phyloP scores from a whole-genome alignment of 106 monocot species.

The Allium fistulosum region DNA sequence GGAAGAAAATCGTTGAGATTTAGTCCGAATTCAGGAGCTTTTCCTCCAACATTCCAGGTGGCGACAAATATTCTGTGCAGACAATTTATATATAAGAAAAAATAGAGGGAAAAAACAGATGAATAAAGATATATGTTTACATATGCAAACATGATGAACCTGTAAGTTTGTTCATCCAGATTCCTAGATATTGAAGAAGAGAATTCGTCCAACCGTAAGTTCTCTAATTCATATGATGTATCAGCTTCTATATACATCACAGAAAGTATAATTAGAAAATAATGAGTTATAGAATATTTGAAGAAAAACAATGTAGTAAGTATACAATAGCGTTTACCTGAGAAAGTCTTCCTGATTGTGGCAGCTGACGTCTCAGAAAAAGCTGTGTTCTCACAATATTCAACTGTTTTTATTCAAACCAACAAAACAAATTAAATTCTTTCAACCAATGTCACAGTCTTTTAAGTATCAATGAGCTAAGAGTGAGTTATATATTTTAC shows the following conservation, averaged over 20 bases:
- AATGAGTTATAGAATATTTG: neutral
- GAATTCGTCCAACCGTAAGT: slow-evolving; percentile 9
- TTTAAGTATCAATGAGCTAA: neutral
- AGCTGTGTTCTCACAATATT: slow-evolving; percentile 16
- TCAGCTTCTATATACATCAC: slow-evolving; percentile 11
- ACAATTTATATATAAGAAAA: neutral
- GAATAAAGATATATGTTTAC: neutral
- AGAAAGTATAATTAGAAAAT: neutral
- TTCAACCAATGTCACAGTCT: neutral
- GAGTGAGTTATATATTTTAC: neutral
- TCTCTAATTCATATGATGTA: slow-evolving; percentile 8
- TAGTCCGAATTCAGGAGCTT: slow-evolving; percentile 35
- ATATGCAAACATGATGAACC: slow-evolving; percentile 12
- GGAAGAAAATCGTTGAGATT: slow-evolving; percentile 65
- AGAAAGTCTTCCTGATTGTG: slow-evolving; percentile 25
- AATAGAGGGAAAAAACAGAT: neutral
- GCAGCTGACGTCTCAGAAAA: slow-evolving; percentile 20
- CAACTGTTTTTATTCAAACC: slow-evolving; percentile 5
- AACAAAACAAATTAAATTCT: neutral
- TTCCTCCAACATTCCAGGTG: slow-evolving; percentile 85
- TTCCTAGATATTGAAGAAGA: slow-evolving; percentile 11
- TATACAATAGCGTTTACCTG: slow-evolving; percentile 16
- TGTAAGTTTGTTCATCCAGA: slow-evolving; percentile 31
- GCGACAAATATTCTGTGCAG: slow-evolving; percentile 47
- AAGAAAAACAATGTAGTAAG: neutral